phyloP scores from a whole-genome alignment of 768 basidiomycete species.

The Hysterangium stoloniferum region DNA sequence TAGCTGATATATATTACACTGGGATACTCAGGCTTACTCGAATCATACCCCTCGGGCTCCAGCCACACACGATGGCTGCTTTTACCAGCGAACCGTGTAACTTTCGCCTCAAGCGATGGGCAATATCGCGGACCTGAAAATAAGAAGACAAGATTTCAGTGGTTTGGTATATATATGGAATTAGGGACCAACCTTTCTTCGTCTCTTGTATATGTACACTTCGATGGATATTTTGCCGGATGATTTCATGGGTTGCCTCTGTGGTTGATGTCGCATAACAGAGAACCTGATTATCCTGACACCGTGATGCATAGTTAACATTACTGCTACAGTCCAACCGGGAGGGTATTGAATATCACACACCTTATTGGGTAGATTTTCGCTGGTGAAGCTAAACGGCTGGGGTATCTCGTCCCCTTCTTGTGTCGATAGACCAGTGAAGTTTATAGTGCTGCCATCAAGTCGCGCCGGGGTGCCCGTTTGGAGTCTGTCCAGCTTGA shows the following conservation, averaged over 20 bases:
- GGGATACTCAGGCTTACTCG: slow-evolving; percentile 39
- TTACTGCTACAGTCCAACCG: too few species aligned
- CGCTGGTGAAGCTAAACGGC: slow-evolving; percentile 73
- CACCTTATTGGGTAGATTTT: slow-evolving; percentile 64
- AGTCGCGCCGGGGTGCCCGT: slow-evolving; percentile 78
- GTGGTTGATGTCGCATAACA: slow-evolving; percentile 75
- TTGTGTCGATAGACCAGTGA: slow-evolving; percentile 51
- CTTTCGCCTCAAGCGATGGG: slow-evolving; percentile 83
- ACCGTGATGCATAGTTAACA: too few species aligned
- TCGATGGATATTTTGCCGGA: slow-evolving; percentile 65
- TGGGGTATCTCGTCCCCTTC: slow-evolving; percentile 55
- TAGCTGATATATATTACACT: neutral
- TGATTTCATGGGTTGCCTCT: slow-evolving; percentile 61
- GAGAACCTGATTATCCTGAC: slow-evolving; percentile 60
- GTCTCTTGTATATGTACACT: slow-evolving; percentile 87
- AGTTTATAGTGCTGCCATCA: slow-evolving; percentile 63
- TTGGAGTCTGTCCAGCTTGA: slow-evolving; percentile 77
- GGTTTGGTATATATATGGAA: neutral
- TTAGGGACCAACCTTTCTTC: slow-evolving; percentile 52
- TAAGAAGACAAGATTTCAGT: neutral
- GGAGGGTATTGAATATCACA: too few species aligned
- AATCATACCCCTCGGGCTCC: slow-evolving; percentile 88
- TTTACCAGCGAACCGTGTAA: slow-evolving; percentile 70
- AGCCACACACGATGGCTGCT: slow-evolving; percentile 73
- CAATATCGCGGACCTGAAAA: slow-evolving; percentile 79